A percentile compares a stretch with the other conserved stretches of the same genome.
phyloP scores from a whole-genome alignment of 495 filamentous ascomycete species.

The Immersiella caudata region DNA sequence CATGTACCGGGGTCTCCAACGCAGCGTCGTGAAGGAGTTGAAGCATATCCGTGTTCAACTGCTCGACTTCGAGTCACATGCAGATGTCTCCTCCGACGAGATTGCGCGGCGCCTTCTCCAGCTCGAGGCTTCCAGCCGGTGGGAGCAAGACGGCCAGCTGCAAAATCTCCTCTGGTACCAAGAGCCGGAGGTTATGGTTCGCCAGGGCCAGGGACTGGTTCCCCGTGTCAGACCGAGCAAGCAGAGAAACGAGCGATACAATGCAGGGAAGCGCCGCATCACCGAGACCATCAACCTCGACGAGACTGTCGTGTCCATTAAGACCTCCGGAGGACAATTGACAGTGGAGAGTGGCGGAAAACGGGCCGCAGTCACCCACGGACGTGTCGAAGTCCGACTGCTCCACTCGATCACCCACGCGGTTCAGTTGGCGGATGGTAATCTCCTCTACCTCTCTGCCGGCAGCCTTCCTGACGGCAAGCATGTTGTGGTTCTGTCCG shows the following conservation, averaged over 20 bases:
- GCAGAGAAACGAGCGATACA: constrained; percentile 13
- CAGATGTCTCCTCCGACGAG: background rate
- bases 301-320: background rate
- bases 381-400: background rate
- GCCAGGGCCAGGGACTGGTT: constrained; percentile 6
- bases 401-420: constrained; percentile 4
- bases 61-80: constrained; percentile 10
- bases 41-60: constrained; percentile 15
- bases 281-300: constrained; percentile 7
- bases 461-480: background rate
- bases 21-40: constrained; percentile 17
- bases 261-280: constrained; percentile 13
- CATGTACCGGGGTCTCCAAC: constrained; percentile 20
- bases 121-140: constrained; percentile 11
- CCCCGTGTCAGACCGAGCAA: constrained; percentile 14
- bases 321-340: background rate
- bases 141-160: constrained; percentile 14
- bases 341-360: background rate
- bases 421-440: constrained; percentile 2
- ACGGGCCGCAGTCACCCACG: background rate
- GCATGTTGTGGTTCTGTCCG: constrained; percentile 3
- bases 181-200: constrained; percentile 11
- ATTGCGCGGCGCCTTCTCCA: constrained; percentile 9
- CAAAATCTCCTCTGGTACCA: constrained; percentile 12
- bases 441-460: constrained; percentile 6